phyloP scores from a whole-genome alignment of 73 alveolate species.

The Paramecium primaurelia region DNA sequence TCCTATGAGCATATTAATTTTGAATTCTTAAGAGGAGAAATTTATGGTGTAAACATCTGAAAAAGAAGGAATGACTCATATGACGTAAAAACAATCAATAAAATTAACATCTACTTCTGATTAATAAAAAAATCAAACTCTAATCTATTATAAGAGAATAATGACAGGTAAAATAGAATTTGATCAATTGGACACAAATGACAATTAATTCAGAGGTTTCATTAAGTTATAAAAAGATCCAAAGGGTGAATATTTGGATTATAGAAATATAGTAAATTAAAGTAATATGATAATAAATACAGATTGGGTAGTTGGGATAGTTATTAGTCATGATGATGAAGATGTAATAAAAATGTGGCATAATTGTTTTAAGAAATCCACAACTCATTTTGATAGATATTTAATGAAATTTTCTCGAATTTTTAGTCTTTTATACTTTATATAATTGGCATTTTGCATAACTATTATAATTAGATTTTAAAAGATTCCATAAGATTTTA shows the following conservation, averaged over 20 bases:
- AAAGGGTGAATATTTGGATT: conserved; percentile 42
- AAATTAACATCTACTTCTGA: conserved; percentile 28
- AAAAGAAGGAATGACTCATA: conserved; percentile 6
- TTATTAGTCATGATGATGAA: conserved; percentile 1
- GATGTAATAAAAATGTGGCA: background rate
- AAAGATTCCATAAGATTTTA: background rate
- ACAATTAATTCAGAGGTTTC: conserved; percentile 19
- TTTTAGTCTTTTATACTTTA: background rate
- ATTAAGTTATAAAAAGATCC: conserved; percentile 43
- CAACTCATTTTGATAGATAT: conserved; percentile 37
- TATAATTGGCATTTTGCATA: conserved; percentile 10
- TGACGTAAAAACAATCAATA: background rate
- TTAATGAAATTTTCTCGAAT: background rate
- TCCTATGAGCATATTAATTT: background rate
- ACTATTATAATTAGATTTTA: background rate
- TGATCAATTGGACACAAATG: background rate
- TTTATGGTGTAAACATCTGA: conserved; percentile 29
- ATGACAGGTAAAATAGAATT: conserved; percentile 37
- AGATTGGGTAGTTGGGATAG: conserved; percentile 46
- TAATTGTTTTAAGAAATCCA: background rate
- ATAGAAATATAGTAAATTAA: background rate
- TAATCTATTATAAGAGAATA: conserved; percentile 19
- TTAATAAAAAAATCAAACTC: background rate
- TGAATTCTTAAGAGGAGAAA: background rate
- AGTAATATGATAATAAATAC: conserved; percentile 18